Evolutionary conservation across 2,329 filamentous ascomycete genomes (phyloP).

Genomic region (Ophioceras dolichostomum): DNA sequence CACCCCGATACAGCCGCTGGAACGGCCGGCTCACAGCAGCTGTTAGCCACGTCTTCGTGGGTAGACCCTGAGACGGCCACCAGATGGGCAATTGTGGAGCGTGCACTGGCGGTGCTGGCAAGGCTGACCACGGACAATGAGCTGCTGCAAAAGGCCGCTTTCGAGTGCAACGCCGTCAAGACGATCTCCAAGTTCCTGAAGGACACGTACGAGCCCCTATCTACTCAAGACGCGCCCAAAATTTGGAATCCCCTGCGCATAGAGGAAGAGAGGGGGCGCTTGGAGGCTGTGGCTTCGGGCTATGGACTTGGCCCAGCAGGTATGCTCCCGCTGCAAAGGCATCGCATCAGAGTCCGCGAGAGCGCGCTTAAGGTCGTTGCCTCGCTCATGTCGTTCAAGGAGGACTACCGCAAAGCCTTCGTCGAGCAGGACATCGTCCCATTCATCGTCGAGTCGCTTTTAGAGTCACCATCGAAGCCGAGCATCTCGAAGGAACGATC

Average conservation of each 20-base stretch:
- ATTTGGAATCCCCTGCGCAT: constrained; percentile 23
- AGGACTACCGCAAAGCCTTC: constrained; percentile 71
- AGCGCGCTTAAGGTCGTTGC: constrained; percentile 66
- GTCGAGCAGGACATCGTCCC: constrained; percentile 71
- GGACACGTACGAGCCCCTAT: constrained; percentile 34
- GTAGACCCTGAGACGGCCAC: constrained; percentile 24
- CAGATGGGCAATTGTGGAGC: constrained; percentile 48
- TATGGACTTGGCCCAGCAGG: constrained; percentile 43
- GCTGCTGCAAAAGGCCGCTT: constrained; percentile 68
- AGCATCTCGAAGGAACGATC: constrained; percentile 26
- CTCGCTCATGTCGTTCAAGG: constrained; percentile 69
- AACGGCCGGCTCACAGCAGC: too few relatives aligned
- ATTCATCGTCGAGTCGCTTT: constrained; percentile 73
- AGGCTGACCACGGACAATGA: constrained; percentile 68
- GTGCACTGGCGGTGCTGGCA: constrained; percentile 63
- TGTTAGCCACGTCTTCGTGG: constrained; percentile 13
- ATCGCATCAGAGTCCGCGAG: constrained; percentile 67
- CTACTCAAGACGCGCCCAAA: constrained; percentile 13
- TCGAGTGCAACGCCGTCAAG: constrained; percentile 45
- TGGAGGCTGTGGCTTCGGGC: constrained; percentile 3
- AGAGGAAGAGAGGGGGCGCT: constrained; percentile 6
- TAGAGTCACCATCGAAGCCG: constrained; percentile 39
- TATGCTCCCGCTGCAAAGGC: constrained; percentile 44
- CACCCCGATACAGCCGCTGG: constrained; percentile 12
- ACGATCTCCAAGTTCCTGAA: constrained; percentile 35